Evolutionary conservation across 305 asterid species (phyloP), one percentile per base, ranked within the genome.

Genomic region (Fraxinus paxiana): DNA sequence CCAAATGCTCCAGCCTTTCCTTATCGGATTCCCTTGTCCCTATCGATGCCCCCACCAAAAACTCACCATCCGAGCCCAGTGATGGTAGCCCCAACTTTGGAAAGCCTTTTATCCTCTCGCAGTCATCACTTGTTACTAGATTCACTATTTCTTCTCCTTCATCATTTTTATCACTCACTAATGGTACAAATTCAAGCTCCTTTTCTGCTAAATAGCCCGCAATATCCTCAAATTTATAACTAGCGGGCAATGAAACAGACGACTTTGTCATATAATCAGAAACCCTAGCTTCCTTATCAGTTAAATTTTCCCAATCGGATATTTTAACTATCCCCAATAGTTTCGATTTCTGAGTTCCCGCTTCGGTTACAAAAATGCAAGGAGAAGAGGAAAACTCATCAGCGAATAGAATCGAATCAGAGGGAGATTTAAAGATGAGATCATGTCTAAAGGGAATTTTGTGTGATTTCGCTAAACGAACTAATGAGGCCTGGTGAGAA

Each of bases 21-120:
- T 90, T 96, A 84, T 96, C 99, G 0, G 94, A 82, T 17, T 92
- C 98, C 87, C 98, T 88, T 2, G 98, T 96, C 83, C 98, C 99
- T 2, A 96, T 84, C 0, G 97, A 86, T 0, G 98, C 99, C 69
- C 98, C 99, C 6, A 95, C 98, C 79, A 95, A 79, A 79, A 96
- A 96, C 82, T 72, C 75, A 33, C 99, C 97, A 18, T 94, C 92
- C 12, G 84, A 20, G 6, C 89, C 97, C 70, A 96, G 10, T 0
- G 97, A 92, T 0, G 98, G 97, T 83, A 92, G 51, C 17, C 95
- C 97, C 81, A 90, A 13, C 80, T 92, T 96, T 4, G 99, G 99
- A 48, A 91, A 92, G 46, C 89, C 95, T 73, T 79, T 81, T 72
- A 96, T 88, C 76, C 88, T 88, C 85, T 91, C 92, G 30, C 88